A percentile compares a stretch with the other conserved stretches of the same genome.
These are phyloP conservation scores for Colletotrichum sp. DNA, from an alignment of 2,329 filamentous ascomycete genomes.

Conservation along the genomic window DNA sequence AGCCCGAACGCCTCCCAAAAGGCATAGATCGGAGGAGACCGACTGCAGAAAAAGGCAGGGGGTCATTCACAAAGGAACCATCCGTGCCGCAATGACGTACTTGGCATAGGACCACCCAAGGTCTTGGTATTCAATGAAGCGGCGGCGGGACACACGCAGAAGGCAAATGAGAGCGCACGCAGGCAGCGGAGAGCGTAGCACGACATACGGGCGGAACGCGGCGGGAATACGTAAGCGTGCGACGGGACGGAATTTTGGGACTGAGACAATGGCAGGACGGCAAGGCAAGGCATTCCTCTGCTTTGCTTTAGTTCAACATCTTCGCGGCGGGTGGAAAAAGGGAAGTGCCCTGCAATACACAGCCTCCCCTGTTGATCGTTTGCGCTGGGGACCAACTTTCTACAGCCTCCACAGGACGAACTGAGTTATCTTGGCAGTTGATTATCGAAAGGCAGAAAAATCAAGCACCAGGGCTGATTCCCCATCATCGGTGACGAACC, in stretches of 20 bases:
- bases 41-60: background rate
- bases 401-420: background rate
- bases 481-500: background rate
- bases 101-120: conserved; percentile 2
- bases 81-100: conserved; percentile 15
- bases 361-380: background rate
- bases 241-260: background rate
- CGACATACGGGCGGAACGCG: background rate
- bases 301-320: background rate
- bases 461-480: background rate
- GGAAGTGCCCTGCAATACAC: background rate
- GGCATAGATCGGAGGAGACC: background rate
- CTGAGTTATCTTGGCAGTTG: background rate
- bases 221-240: background rate
- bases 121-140: background rate
- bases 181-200: background rate
- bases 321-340: background rate
- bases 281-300: background rate
- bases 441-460: background rate
- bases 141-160: background rate
- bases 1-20: background rate
- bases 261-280: background rate
- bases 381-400: background rate
- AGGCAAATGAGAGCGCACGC: background rate
- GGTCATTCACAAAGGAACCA: background rate